Percentiles rank a stretch among this genome's conserved stretches.
Evolutionary conservation across 495 filamentous ascomycete genomes (phyloP).

Genomic region (Penicillium psychrofluorescens): DNA sequence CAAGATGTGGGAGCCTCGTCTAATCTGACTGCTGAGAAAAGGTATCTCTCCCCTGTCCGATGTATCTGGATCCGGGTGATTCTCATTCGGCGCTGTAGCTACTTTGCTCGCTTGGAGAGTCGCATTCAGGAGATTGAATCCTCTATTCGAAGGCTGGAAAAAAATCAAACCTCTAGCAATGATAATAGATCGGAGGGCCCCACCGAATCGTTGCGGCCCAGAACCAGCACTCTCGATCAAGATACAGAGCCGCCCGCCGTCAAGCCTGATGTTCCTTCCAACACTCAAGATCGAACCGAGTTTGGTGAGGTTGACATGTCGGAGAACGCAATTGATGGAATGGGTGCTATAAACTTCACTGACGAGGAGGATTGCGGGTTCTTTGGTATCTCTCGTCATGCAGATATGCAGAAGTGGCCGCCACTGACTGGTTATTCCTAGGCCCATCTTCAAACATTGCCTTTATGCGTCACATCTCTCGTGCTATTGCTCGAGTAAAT

Average conservation of each 20-base stretch:
- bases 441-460: conserved; percentile 43
- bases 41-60: not conserved
- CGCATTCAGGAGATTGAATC: too few relatives aligned
- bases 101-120: not conserved
- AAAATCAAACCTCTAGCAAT: too few relatives aligned
- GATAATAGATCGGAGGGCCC: too few relatives aligned
- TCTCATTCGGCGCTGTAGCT: not conserved
- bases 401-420: not conserved
- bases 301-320: conserved; percentile 8
- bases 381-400: conserved; percentile 23
- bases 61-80: not conserved
- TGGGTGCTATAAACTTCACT: conserved; percentile 34
- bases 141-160: too few relatives aligned
- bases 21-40: conserved; percentile 7
- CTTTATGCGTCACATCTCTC: conserved; percentile 30
- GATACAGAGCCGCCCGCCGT: too few relatives aligned
- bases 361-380: conserved; percentile 41
- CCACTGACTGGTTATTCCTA: conserved; percentile 1
- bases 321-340: conserved; percentile 33
- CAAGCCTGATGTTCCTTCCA: too few relatives aligned
- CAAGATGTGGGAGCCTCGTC: conserved; percentile 1
- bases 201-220: too few relatives aligned
- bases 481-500: conserved; percentile 15
- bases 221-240: too few relatives aligned
- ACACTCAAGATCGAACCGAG: too few relatives aligned